Evolutionary conservation across 2,329 filamentous ascomycete genomes (phyloP).

Genomic region (Dothistroma septosporum): DNA sequence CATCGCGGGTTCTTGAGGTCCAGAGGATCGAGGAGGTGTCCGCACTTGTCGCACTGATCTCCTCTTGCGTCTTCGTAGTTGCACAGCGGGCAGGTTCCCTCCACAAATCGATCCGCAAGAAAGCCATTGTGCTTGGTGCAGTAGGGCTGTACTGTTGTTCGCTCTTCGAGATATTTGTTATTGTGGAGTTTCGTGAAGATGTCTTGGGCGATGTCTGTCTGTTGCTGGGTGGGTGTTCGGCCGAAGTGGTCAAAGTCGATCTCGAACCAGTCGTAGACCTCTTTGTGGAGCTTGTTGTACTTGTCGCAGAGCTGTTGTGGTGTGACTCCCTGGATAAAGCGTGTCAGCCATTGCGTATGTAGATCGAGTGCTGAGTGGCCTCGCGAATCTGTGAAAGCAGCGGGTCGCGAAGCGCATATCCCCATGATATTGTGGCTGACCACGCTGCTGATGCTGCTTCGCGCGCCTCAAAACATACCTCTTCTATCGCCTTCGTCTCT

Average conservation of each 20-base stretch:
- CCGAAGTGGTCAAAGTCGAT: conserved; percentile 95
- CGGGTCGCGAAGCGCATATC: not conserved
- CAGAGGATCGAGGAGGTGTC: conserved; percentile 46
- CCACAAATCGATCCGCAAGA: conserved; percentile 80
- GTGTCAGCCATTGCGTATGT: not conserved
- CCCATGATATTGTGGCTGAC: not conserved
- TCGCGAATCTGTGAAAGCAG: too few relatives aligned
- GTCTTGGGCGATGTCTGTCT: conserved; percentile 88
- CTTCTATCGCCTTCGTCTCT: conserved; percentile 90
- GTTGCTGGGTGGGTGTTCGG: conserved; percentile 80
- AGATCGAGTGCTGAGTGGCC: too few relatives aligned
- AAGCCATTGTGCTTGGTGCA: conserved; percentile 64
- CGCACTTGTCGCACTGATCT: conserved; percentile 54
- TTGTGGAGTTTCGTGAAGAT: conserved; percentile 85
- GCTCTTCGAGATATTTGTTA: conserved; percentile 83
- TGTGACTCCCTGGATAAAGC: conserved; percentile 54
- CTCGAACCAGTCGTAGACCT: conserved; percentile 93
- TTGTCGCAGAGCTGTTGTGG: conserved; percentile 85
- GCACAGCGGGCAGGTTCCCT: conserved; percentile 73
- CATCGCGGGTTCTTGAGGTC: conserved; percentile 77
- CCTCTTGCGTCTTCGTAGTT: conserved; percentile 50
- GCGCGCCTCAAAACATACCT: conserved; percentile 34
- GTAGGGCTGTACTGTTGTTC: conserved; percentile 83
- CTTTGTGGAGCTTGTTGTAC: conserved; percentile 84
- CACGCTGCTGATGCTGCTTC: not conserved